Percentiles rank a stretch among this genome's conserved stretches.
Conservation (phyloP, 2,329 filamentous ascomycete genomes). For the Penicillium sp. region DNA sequence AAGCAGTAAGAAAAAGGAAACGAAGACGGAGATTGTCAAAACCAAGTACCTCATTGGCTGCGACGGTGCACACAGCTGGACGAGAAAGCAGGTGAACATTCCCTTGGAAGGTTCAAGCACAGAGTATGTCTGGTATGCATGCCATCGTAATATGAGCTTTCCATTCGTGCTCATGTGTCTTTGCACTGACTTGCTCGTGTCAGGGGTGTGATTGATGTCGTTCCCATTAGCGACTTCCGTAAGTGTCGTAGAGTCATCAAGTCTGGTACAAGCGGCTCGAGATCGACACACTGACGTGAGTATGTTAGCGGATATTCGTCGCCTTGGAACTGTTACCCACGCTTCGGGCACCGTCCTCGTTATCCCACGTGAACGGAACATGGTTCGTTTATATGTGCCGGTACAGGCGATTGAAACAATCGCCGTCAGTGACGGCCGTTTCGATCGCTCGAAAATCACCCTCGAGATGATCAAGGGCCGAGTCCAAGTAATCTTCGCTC, state of each 20-base stretch:
- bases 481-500: constrained; percentile 19
- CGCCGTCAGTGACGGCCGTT: constrained; percentile 3
- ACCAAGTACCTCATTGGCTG: constrained; percentile 68
- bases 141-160: background rate
- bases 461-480: constrained; percentile 18
- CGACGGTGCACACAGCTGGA: constrained; percentile 70
- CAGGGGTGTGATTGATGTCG: constrained; percentile 52
- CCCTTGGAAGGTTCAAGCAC: constrained; percentile 57
- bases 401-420: constrained; percentile 18
- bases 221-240: constrained; percentile 50
- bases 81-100: constrained; percentile 59
- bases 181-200: background rate
- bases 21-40: constrained; percentile 45
- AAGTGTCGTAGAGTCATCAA: background rate
- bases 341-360: constrained; percentile 45
- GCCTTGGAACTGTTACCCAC: constrained; percentile 61
- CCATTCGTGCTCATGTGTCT: background rate
- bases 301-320: constrained; percentile 51
- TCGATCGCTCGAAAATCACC: constrained; percentile 23
- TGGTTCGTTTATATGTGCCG: constrained; percentile 26
- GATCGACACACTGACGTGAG: constrained; percentile 5
- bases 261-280: background rate
- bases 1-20: constrained; percentile 12
- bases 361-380: constrained; percentile 24
- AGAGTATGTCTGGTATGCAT: constrained; percentile 39